Base-by-base conservation (phyloP, 164 flowering plant genomes). In the Cinnamomum chago region DNA sequence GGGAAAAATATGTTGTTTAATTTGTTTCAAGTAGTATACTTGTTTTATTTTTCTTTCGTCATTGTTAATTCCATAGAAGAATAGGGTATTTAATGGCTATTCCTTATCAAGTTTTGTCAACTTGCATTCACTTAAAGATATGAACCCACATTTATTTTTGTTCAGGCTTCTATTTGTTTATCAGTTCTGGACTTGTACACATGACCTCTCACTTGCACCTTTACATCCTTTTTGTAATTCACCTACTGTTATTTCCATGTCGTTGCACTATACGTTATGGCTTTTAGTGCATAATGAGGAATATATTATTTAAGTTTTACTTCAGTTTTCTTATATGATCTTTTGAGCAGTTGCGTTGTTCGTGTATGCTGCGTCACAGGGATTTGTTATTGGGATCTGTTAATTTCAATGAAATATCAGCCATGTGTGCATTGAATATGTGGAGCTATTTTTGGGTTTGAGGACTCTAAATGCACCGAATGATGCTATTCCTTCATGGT, bases 401-500 rank as follows among this genome's bases (percentile, higher is more conserved):
- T 30, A 50, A 30, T 58, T 75, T 62, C 33, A 67, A 72, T 73
- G 65, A 73, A 47, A 25, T 14, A 55, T 67, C 17, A 5, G 72
- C 20, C 50, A 72, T 50, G 64, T 62, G 60, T 67, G 30, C 65
- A 51, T 64, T 78, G 73, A 70, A 30, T 72, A 47, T 27, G 9
- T 55, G 66, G 27, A 68, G n/a, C 50, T 33, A 22, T 33, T 76
- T 58, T 50, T 58, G 60, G 35, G 23, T 51, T 65, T 62, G 68
- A 68, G 25, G 11, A 74, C 72, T 28, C 67, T 73, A 67, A 70
- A 77, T 75, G 75, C 28, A 68, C 70, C 40, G 20, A 27, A 50
- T 70, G 62, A 14, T 70, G 66, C n/a, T 73, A 72, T 65, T 67
- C 72, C 40, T 70, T 70, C 65, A 77, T 55, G 71, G 58, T 71